Evolutionary conservation across 352 stramenopile genomes (phyloP).

Genomic region (Albugo candida): DNA sequence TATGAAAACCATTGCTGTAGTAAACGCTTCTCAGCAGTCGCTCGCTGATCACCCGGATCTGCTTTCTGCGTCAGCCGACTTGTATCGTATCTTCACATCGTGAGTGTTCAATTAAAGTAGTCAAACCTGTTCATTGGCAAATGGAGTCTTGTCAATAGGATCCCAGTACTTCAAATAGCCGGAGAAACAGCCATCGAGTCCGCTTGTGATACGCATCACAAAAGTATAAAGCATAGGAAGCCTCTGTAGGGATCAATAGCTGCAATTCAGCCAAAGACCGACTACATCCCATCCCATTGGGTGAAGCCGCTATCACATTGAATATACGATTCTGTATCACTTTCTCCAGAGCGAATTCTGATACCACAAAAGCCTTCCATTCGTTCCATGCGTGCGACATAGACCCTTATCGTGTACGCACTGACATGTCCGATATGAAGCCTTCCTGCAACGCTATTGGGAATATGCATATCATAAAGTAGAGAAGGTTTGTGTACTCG

Average conservation of each 20-base stretch:
- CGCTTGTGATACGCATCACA: conserved; percentile 92
- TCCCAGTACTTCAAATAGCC: conserved; percentile 98
- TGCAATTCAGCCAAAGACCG: conserved; percentile 96
- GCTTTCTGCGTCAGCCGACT: conserved; percentile 76
- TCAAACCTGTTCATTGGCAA: conserved; percentile 95
- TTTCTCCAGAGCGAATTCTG: neutral
- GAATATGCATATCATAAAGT: neutral
- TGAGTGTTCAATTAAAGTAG: too few relatives aligned
- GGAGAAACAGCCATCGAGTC: conserved; percentile 99
- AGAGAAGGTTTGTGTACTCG: conserved; percentile 27
- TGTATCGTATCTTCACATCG: neutral
- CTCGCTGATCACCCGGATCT: conserved; percentile 90
- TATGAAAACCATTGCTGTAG: conserved; percentile 96
- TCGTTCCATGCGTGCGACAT: conserved; percentile 91
- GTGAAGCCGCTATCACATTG: conserved; percentile 80
- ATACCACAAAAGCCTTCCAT: conserved; percentile 91
- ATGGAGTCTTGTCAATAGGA: conserved; percentile 94
- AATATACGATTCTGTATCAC: conserved; percentile 69
- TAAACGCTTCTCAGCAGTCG: conserved; percentile 86
- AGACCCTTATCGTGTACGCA: conserved; percentile 98
- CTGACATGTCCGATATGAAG: conserved; percentile 98
- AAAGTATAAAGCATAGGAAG: neutral
- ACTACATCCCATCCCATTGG: conserved; percentile 99
- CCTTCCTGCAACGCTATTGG: conserved; percentile 19
- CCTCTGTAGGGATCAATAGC: conserved; percentile 79